phyloP scores from a whole-genome alignment of 2,329 filamentous ascomycete genomes.

The Phialophora chinensis region DNA sequence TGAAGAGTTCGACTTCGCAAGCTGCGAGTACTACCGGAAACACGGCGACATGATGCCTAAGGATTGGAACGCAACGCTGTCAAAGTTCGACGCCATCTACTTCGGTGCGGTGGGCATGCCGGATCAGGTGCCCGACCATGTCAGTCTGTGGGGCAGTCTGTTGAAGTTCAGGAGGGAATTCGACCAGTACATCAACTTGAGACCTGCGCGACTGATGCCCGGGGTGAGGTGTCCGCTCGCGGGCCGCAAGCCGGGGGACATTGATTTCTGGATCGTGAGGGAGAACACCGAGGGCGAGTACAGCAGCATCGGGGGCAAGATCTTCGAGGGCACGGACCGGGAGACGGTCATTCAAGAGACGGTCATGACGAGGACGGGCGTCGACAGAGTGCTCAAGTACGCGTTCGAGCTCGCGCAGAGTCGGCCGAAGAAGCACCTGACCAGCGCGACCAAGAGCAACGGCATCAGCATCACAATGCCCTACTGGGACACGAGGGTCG shows the following conservation, averaged over 20 bases:
- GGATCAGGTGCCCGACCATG: constrained; percentile 58
- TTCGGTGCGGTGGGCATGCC: constrained; percentile 63
- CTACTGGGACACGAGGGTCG: constrained; percentile 43
- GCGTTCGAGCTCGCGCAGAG: constrained; percentile 97
- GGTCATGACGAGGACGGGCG: constrained; percentile 89
- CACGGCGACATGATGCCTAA: constrained; percentile 61
- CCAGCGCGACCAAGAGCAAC: constrained; percentile 99
- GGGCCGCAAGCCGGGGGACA: constrained; percentile 54
- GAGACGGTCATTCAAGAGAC: constrained; percentile 98
- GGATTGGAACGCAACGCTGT: constrained; percentile 57
- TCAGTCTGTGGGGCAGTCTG: constrained; percentile 63
- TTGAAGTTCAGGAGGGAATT: constrained; percentile 62
- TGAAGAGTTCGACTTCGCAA: constrained; percentile 57
- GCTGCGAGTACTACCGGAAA: constrained; percentile 54
- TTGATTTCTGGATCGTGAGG: constrained; percentile 74
- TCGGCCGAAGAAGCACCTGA: constrained; percentile 96
- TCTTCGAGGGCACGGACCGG: constrained; percentile 38
- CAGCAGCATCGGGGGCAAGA: constrained; percentile 72
- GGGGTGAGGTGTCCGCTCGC: constrained; percentile 59
- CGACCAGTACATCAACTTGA: constrained; percentile 64
- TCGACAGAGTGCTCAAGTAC: constrained; percentile 92
- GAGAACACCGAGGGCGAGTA: constrained; percentile 99
- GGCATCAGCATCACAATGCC: constrained; percentile 94
- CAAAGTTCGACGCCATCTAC: constrained; percentile 61
- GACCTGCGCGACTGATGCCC: constrained; percentile 59